Evolutionary conservation across 2,329 filamentous ascomycete species (phyloP), one percentile per base, ranked within the genome.

Genomic region (Penicillium thymicola): DNA sequence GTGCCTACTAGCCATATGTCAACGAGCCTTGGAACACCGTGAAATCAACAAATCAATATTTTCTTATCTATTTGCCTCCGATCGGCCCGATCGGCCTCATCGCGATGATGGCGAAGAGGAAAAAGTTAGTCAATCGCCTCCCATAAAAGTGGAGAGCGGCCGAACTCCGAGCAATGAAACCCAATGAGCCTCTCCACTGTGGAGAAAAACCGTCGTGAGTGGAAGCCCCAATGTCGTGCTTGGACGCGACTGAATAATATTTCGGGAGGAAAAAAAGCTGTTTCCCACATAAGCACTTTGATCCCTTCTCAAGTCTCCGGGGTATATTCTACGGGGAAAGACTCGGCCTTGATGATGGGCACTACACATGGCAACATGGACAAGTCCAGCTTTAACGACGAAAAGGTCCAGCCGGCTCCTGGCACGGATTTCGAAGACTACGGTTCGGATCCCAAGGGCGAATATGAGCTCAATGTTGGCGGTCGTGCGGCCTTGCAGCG

Each of bases 401-500:
- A 64, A 32, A 34, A 58, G 16, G 61, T 65, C 57, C 54, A 58
- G 25, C 47, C 63, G 11, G 59, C 61, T 21, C 25, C 52, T 5
- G 34, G 16, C 11, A 42, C 46, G 13, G 54, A 48, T 27, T 38
- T 63, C 14, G 56, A 58, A 6, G 57, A 51, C 1, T 59, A 59
- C 47, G 58, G 64, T 37, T 51, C 38, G 14, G 51, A 55, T 18
- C 53, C 57, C 25, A 70, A 71, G 41, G 61, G 59, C 18, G 69
- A 70, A 37, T 51, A 70, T 28, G 59, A 69, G 56, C 59, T 72
- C 58, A 72, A 72, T 57, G 64, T 71, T 4, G 70, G 70, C 28
- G 70, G 70, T 34, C 70, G 69, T 23, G 70, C 65, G 44, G 67
- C 62, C 13, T 67, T 68, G 11, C 70, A 73, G 51, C 69, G 70